These are phyloP conservation scores for Mortierella sp. DNA, from an alignment of 371 early-diverging fungal genomes.

Conservation along the genomic window DNA sequence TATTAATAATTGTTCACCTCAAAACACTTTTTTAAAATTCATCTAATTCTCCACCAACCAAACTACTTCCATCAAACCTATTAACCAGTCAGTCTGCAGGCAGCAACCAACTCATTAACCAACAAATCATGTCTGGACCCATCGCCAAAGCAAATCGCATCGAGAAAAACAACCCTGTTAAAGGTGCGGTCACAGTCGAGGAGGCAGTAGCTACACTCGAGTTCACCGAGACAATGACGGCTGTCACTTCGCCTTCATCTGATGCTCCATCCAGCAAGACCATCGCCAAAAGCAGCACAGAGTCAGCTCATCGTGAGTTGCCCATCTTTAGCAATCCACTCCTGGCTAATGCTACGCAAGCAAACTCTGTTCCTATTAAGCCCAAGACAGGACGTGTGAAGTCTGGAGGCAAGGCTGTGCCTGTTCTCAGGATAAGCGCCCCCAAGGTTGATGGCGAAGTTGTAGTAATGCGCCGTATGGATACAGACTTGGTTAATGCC, in stretches of 20 bases:
- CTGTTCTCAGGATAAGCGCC: conserved; percentile 51
- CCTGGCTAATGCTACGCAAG: conserved; percentile 47
- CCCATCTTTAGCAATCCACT: conserved; percentile 58
- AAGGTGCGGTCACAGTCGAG: conserved; percentile 29
- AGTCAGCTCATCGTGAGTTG: conserved; percentile 28
- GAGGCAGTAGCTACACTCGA: conserved; percentile 33
- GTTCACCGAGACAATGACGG: conserved; percentile 3
- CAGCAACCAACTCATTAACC: background rate
- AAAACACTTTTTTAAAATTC: background rate
- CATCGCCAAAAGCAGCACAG: background rate
- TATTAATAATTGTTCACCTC: background rate
- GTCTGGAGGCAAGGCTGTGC: conserved; percentile 32
- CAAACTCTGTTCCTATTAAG: conserved; percentile 54
- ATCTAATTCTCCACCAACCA: background rate
- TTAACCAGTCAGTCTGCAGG: conserved; percentile 4
- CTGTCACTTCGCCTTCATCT: background rate
- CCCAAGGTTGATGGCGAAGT: conserved; percentile 57
- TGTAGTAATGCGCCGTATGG: conserved; percentile 50
- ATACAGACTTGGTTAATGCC: conserved; percentile 51
- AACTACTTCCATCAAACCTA: background rate
- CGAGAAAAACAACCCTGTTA: conserved; percentile 19
- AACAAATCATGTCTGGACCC: conserved; percentile 31
- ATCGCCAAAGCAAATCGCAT: conserved; percentile 21
- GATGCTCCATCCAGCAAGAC: background rate
- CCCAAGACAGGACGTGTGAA: conserved; percentile 50